Base-by-base conservation (phyloP, 2,329 filamentous ascomycete species). In the Chaetomiaceae sp. region DNA sequence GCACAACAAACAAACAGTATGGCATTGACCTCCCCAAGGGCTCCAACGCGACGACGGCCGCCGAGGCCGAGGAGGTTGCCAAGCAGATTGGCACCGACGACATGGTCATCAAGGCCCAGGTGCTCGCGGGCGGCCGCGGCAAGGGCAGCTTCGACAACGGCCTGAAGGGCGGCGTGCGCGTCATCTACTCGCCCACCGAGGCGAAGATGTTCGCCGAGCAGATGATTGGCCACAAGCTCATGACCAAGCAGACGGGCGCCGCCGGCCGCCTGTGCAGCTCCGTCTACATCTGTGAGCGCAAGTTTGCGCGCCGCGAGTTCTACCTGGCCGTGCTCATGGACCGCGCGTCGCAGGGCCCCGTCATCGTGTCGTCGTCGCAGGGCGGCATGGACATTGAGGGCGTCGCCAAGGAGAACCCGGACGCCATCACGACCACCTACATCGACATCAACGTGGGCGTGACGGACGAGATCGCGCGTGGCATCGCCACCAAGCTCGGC, bases 201-300 rank as follows among this genome's bases (percentile, higher is more conserved):
- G 93, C 93, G 68, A 87, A 89, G 79, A 96, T 97, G 84, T 96
- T 99, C 70, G 92, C 93, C 63, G 82, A 92, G 63, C 91, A 99
- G 79, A 99, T 99, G 93, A 97, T 99, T 73, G 93, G 93, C 68
- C 92, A 99, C 78, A 96, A 96, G 76, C 89, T 99, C 73, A 83
- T 99, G 75, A 99, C 93, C 73, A 99, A 99, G 84, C 93, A 99
- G 80, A 99, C 93, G 53, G 93, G 93, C 70, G 89, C 92, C 63
- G 82, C 74, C 63, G 93, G 93, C 68, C 89, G 93, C 71, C 83
- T 95, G 70, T 99, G 93, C 82, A 97, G 88, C 74, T 82, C 91
- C 58, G 93, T 99, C 69, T 97, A 95, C 79, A 97, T 99, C 70
- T 95, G 92, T 76, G 93, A 99, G 82, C 91, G 93, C 81, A 99